Base-by-base conservation (phyloP, 1,284 basidiomycete species). In the Flammula alnicola region DNA sequence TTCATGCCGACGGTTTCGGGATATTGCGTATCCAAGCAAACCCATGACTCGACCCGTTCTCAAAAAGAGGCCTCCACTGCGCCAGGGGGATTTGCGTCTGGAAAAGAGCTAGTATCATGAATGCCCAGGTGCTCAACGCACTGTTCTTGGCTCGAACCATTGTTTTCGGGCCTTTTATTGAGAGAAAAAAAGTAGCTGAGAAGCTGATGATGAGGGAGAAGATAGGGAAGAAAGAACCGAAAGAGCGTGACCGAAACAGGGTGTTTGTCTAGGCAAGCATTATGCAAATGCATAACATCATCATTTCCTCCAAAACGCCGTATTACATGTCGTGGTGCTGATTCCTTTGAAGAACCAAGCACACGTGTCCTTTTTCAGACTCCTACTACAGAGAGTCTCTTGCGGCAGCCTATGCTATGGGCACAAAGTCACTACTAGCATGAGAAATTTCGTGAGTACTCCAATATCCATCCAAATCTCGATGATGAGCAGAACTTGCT, bases 21-120 rank as follows among this genome's bases (percentile, higher is more conserved):
- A 47, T 51, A 52, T 57, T 61, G 56, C 55, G 51, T 43, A 48
- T 39, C 35, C 32, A 55, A 30, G 35, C 33, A 39, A 38, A 46
- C 49, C 23, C 54, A 56, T 55, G 54, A 55, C 49, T 52, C 50
- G 33, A 32, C 14, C 38, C 37, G 37, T 25, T 39, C 23, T 9
- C 17, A 39, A 39, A 39, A 39, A 3, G 27, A 27, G 22, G 4
- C 37, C 17, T 25, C 27, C 8, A 39, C 23, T 26, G n/a, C 8
- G 37, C 6, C 56, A 62, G 60, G 58, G 58, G 56, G 60, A 60
- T 64, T 61, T 54, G 52, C 57, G 52, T 55, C 49, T n/a, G n/a
- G n/a, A n/a, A n/a, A n/a, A n/a, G n/a, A n/a, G n/a, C n/a, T n/a
- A n/a, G n/a, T n/a, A n/a, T n/a, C n/a, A n/a, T n/a, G n/a, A n/a